Base-by-base conservation (phyloP, 176 grass and related monocot species). In the Areca catechu region DNA sequence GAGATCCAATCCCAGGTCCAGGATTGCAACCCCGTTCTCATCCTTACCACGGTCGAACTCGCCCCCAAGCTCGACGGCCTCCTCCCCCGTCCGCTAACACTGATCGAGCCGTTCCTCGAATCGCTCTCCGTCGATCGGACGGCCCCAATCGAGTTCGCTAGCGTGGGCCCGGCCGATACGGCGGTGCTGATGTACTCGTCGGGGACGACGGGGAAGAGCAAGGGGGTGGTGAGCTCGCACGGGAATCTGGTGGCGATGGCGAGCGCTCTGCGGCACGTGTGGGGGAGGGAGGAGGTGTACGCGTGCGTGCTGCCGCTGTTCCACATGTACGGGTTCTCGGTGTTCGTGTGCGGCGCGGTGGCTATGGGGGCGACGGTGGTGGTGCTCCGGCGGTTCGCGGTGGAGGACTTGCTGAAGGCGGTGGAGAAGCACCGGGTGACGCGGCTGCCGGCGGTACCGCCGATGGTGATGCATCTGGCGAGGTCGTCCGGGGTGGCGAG, bases 121-220 rank as follows among this genome's bases (percentile, higher is more conserved):
- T 47, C 54, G 54, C n/a, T 77, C 49, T 18, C 17, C 17, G 49
- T 54, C 12, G 75, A 83, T 52, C 57, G 70, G 17, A 70, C 75
- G 37, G 18, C 59, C 22, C 28, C 12, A 1, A 15, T 3, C 22
- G 23, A 24, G 12, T 12, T 24, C 22, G 16, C 57, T 24, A 1
- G 12, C 19, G 20, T 22, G 54, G 54, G 14, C 0, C 17, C 16
- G 15, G 22, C 16, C 16, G 25, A 60, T 23, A 0, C 24, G 16
- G 57, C 57, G 14, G 29, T 24, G 15, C 14, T 81, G 18, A 73
- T 86, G 68, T 86, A 86, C 69, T 81, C 83, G 27, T 81, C 77
- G 15, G 83, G 83, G 34, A 85, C 82, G 15, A 85, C 82, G 28
- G 82, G 82, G 53, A 85, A n/a, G n/a, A n/a, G 82, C 67, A 85